Conservation (phyloP, 805 yeast genomes). For the Pichia nakasei region DNA sequence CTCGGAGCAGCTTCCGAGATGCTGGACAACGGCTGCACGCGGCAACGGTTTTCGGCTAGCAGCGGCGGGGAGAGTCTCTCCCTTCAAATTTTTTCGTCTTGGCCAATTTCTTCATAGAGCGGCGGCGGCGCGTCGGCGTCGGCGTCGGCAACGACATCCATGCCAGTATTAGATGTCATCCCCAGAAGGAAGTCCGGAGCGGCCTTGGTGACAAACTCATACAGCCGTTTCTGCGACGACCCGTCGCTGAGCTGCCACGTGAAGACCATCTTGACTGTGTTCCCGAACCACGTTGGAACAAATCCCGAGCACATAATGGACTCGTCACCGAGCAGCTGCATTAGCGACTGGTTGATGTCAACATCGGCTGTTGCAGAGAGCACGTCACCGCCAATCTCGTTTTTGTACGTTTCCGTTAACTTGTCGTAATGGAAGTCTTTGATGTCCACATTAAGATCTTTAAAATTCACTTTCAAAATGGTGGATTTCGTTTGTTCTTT, state of each 20-base stretch:
- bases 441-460: background rate
- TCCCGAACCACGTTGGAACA: constrained; percentile 2
- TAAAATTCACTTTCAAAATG: constrained; percentile 1
- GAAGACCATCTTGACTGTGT: background rate
- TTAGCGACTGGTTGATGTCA: constrained; percentile 1
- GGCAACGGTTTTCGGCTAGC: no score
- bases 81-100: background rate
- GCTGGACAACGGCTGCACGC: no score
- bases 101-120: constrained; percentile 1
- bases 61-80: no score
- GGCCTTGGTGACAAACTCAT: background rate
- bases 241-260: constrained; percentile 4
- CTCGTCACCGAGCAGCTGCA: background rate
- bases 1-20: no score
- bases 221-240: background rate
- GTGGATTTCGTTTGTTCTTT: background rate
- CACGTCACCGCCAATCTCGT: background rate
- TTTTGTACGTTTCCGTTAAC: background rate
- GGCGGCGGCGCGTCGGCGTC: constrained; percentile 3
- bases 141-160: no score
- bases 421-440: constrained; percentile 6
- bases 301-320: constrained; percentile 1
- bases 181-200: constrained; percentile 3
- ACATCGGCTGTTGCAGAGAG: background rate
- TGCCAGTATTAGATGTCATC: background rate